Evolutionary conservation across 169 alveolate genomes (phyloP), one percentile per base, ranked within the genome.

Genomic region (Plasmodium gallinaceum): DNA sequence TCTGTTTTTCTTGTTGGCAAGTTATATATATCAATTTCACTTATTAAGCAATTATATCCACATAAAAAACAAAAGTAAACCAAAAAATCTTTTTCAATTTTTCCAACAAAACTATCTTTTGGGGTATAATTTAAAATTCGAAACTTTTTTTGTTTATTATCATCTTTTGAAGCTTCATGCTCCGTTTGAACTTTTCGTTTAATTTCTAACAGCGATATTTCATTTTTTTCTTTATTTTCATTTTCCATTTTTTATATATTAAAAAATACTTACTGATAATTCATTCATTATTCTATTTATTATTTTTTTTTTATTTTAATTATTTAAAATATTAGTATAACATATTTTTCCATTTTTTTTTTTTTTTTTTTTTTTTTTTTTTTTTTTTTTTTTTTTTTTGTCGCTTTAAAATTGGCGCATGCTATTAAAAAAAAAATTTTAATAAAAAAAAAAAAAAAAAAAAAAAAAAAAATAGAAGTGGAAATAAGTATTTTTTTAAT

Each of bases 131-230:
- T 86, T 43, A 86, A 70, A 16, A 86, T 86, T 70, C 65, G 43
- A 57, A 86, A 86, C 57, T 86, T 86, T 71, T 57, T 86, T 5
- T 43, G 92, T 37, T 86, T 86, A 14, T 26, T 26, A 39, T 86
- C 75, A 37, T 86, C 85, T 45, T 86, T 86, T 43, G 16, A 58
- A 32, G 92, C 72, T n/a, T 86, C 92, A 22, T 60, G 62, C 39
- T 86, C 92, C 22, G 20, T 86, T 72, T 86, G 92, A 16, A 54
- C 92, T 86, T 86, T 86, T 73, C 92, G 54, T 43, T 86, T 86
- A 45, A 86, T 86, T 60, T 86, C 92, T 12, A 86, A 62, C 24
- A 86, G 75, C 20, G 88, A 26, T 48, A 86, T 37, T 86, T 86
- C 78, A 51, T 66, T 68, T 18, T 66, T 57, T 18, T 57, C 58